Percentiles rank a stretch among this genome's conserved stretches.
Conservation (phyloP, 2,329 filamentous ascomycete species). For the Pyrenophora seminiperda region DNA sequence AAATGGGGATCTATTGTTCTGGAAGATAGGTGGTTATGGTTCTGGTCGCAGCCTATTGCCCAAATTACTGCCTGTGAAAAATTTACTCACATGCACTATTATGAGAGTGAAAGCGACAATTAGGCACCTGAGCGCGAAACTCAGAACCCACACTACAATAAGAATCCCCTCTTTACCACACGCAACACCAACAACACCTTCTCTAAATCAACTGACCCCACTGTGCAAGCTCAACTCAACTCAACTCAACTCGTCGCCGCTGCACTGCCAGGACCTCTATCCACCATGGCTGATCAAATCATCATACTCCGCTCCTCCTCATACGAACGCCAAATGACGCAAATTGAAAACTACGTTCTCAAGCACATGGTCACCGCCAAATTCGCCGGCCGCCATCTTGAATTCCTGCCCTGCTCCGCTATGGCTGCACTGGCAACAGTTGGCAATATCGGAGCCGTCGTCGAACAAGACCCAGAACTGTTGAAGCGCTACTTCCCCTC, state of each 20-base stretch:
- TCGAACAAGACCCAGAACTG: not conserved
- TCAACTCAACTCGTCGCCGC: not conserved
- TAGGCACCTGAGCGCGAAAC: too few relatives aligned
- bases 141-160: too few relatives aligned
- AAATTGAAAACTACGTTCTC: not conserved
- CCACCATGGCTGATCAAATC: not conserved
- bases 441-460: not conserved
- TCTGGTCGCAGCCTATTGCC: too few relatives aligned
- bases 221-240: not conserved
- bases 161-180: too few relatives aligned
- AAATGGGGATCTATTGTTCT: too few relatives aligned
- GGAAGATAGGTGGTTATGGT: too few relatives aligned
- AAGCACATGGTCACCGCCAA: not conserved
- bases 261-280: not conserved
- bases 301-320: not conserved
- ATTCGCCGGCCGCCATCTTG: not conserved
- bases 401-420: not conserved
- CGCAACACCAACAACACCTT: too few relatives aligned
- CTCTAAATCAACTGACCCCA: too few relatives aligned
- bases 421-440: not conserved
- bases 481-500: not conserved
- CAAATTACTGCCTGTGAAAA: too few relatives aligned
- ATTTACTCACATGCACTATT: too few relatives aligned
- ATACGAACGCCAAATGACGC: not conserved
- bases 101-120: too few relatives aligned